These are phyloP conservation scores for Chlorociboria aeruginascens DNA, from an alignment of 495 filamentous ascomycete species.

Conservation along the genomic window DNA sequence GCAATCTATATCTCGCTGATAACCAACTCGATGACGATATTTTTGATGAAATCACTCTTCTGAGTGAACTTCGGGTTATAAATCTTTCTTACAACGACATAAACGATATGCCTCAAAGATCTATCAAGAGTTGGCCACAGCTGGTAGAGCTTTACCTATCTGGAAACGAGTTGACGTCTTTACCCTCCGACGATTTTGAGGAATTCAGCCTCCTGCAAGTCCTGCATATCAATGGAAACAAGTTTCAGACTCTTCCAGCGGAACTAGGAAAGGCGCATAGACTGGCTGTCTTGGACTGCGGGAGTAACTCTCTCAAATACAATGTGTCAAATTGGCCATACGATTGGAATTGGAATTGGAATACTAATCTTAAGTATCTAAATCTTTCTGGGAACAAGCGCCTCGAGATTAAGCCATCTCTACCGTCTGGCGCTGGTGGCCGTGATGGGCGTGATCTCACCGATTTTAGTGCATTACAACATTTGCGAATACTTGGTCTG, in stretches of 20 bases:
- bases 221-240: slow-evolving; percentile 91
- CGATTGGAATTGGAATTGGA: slow-evolving; percentile 99
- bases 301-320: slow-evolving; percentile 95
- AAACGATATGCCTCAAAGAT: slow-evolving; percentile 79
- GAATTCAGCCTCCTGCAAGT: slow-evolving; percentile 75
- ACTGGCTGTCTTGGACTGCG: slow-evolving; percentile 81
- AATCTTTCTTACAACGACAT: slow-evolving; percentile 94
- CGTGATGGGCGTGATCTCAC: slow-evolving; percentile 64
- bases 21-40: slow-evolving; percentile 89
- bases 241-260: slow-evolving; percentile 91
- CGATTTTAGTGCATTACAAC: slow-evolving; percentile 77
- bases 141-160: slow-evolving; percentile 90
- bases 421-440: slow-evolving; percentile 33
- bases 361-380: slow-evolving; percentile 84
- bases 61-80: slow-evolving; percentile 75
- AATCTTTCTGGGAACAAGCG: slow-evolving; percentile 97
- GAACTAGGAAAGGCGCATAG: slow-evolving; percentile 91
- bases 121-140: slow-evolving; percentile 75
- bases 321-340: slow-evolving; percentile 99
- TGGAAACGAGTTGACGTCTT: slow-evolving; percentile 80
- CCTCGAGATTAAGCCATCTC: slow-evolving; percentile 87
- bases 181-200: slow-evolving; percentile 92
- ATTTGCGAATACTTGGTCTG: slow-evolving; percentile 79
- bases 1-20: slow-evolving; percentile 80
- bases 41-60: slow-evolving; percentile 75